A percentile compares a stretch with the other conserved stretches of the same genome.
These are phyloP conservation scores for Cryptococcus floricola DNA, from an alignment of 1,284 basidiomycete genomes.

Conservation along the genomic window DNA sequence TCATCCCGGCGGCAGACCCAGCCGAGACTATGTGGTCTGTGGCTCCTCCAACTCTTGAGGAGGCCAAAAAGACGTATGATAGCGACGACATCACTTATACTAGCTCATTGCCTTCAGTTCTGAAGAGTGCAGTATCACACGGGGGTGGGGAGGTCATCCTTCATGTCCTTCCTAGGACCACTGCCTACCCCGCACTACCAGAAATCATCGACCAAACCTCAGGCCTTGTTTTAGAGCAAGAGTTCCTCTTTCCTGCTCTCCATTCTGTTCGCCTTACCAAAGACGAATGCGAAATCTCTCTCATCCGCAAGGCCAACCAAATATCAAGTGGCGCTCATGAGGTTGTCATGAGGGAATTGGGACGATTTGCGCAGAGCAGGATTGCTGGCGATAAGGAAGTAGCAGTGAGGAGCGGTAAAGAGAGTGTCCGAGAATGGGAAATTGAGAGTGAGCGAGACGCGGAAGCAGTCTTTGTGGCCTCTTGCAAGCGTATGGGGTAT, in stretches of 20 bases:
- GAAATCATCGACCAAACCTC: slow-evolving; percentile 56
- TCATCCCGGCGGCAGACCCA: slow-evolving; percentile 67
- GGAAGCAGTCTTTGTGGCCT: slow-evolving; percentile 83
- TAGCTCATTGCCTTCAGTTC: slow-evolving; percentile 47
- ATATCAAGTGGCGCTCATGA: slow-evolving; percentile 85
- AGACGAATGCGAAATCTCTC: slow-evolving; percentile 64
- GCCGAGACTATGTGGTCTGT: slow-evolving; percentile 79
- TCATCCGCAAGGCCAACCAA: slow-evolving; percentile 70
- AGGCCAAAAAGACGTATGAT: slow-evolving; percentile 58
- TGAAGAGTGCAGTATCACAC: slow-evolving; percentile 12
- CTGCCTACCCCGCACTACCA: slow-evolving; percentile 58
- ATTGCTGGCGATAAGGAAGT: slow-evolving; percentile 48
- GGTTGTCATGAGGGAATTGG: slow-evolving; percentile 82
- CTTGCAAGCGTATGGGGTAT: slow-evolving; percentile 76
- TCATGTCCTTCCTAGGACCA: slow-evolving; percentile 54
- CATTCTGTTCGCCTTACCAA: slow-evolving; percentile 75
- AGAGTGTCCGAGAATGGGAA: slow-evolving; percentile 71
- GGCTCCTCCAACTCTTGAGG: slow-evolving; percentile 67
- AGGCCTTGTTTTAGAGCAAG: slow-evolving; percentile 22
- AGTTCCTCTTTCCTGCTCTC: slow-evolving; percentile 67
- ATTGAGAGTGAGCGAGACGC: slow-evolving; percentile 86
- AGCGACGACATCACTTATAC: slow-evolving; percentile 59
- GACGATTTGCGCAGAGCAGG: slow-evolving; percentile 57
- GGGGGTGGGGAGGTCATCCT: slow-evolving; percentile 20
- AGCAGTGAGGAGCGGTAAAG: slow-evolving; percentile 53